Percentiles rank a stretch among this genome's conserved stretches.
phyloP scores from a whole-genome alignment of 148 eudicot species.

The Rhododendron ferrugineum region DNA sequence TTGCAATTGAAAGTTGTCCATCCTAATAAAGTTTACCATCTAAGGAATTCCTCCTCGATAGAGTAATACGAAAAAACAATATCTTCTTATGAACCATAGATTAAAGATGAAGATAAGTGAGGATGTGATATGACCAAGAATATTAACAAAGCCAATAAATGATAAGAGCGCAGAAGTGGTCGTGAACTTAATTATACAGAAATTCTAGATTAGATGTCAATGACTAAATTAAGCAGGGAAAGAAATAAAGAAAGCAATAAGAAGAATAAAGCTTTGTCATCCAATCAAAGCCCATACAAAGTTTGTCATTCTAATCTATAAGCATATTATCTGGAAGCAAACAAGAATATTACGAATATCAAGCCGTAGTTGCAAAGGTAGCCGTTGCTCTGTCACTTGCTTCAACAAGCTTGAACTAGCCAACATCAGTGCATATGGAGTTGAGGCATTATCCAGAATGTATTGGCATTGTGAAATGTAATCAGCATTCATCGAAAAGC shows the following conservation, averaged over 20 bases:
- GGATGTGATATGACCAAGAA: background rate
- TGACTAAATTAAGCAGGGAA: background rate
- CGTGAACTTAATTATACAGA: background rate
- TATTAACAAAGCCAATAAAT: background rate
- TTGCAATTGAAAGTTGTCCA: slow-evolving; percentile 4
- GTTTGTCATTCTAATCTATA: slow-evolving; percentile 1
- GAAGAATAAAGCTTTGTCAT: background rate
- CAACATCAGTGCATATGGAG: slow-evolving; percentile 89
- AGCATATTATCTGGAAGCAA: slow-evolving; percentile 13
- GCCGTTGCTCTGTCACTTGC: slow-evolving; percentile 86
- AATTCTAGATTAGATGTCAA: background rate
- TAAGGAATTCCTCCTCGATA: background rate
- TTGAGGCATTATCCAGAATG: slow-evolving; percentile 78
- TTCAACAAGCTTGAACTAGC: slow-evolving; percentile 93
- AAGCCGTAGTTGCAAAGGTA: slow-evolving; percentile 80
- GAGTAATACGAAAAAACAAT: background rate
- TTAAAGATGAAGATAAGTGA: background rate
- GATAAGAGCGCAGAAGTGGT: background rate
- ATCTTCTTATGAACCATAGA: background rate
- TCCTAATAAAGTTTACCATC: background rate
- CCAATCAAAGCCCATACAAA: slow-evolving; percentile 1
- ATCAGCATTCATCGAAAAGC: slow-evolving; percentile 72
- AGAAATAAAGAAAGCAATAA: background rate
- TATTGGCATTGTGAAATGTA: slow-evolving; percentile 91
- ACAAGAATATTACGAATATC: slow-evolving; percentile 72